These are phyloP conservation scores for Akebia trifoliata DNA, from an alignment of 164 flowering plant genomes.

Conservation along the genomic window DNA sequence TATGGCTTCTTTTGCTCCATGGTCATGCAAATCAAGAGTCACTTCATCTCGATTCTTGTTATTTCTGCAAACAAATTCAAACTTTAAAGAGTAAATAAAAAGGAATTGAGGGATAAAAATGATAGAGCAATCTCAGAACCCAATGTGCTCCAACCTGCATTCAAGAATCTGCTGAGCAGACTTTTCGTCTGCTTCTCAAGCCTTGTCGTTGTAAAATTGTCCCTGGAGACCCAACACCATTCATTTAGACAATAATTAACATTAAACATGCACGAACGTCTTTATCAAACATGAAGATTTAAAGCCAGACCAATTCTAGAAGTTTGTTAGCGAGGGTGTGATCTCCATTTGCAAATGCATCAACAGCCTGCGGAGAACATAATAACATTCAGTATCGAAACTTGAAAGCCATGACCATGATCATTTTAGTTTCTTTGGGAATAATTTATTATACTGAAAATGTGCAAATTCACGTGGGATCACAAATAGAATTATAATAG, in stretches of 20 bases:
- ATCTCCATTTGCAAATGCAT: conserved; percentile 49
- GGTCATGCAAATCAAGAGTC: conserved; percentile 43
- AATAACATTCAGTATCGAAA: too few relatives aligned
- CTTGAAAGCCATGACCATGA: too few relatives aligned
- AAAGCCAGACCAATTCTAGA: conserved; percentile 39
- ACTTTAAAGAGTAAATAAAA: too few relatives aligned
- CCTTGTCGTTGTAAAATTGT: conserved; percentile 39
- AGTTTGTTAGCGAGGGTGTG: conserved; percentile 35
- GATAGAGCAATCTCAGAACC: too few relatives aligned
- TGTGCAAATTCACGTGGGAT: too few relatives aligned
- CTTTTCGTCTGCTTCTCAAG: conserved; percentile 62
- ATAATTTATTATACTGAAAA: too few relatives aligned
- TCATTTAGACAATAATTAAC: neutral
- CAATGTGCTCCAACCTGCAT: conserved; percentile 40
- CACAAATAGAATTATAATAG: too few relatives aligned
- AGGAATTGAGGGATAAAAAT: too few relatives aligned
- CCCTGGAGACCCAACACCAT: conserved; percentile 37
- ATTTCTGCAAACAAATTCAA: conserved; percentile 23
- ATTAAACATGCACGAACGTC: neutral
- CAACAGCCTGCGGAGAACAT: conserved; percentile 51
- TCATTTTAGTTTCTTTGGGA: too few relatives aligned
- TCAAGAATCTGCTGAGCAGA: conserved; percentile 40
- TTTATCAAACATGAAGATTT: too few relatives aligned
- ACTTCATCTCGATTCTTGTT: conserved; percentile 27
- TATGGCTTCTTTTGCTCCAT: conserved; percentile 49